Conservation (phyloP, 768 basidiomycete genomes). For the Pleurotus salmoneostramineus region DNA sequence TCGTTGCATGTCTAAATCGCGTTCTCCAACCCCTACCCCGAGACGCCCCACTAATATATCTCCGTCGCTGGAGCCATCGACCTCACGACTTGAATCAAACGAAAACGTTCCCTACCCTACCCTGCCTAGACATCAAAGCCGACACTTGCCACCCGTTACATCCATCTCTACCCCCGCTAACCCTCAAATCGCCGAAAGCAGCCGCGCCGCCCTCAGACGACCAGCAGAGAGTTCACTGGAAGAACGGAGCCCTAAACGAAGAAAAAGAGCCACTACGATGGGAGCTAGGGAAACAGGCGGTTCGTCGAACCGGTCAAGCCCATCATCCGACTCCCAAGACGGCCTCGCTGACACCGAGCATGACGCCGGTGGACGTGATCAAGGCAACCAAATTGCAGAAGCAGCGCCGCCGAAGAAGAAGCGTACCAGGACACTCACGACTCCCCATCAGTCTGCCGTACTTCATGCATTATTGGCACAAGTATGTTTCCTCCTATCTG, state of each 20-base stretch:
- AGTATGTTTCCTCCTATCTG: constrained; percentile 38
- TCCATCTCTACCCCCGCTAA: neutral
- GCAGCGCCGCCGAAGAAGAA: constrained; percentile 68
- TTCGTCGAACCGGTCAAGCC: constrained; percentile 25
- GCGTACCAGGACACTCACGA: constrained; percentile 79
- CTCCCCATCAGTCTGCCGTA: constrained; percentile 86
- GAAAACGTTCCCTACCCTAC: constrained; percentile 27
- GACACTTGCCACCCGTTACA: constrained; percentile 10
- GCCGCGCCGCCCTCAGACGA: constrained; percentile 20
- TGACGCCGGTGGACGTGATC: constrained; percentile 36
- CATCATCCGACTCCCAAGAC: constrained; percentile 49
- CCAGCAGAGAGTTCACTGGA: constrained; percentile 25
- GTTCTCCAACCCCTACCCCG: constrained; percentile 40
- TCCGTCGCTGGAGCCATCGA: constrained; percentile 28
- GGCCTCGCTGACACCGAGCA: constrained; percentile 59
- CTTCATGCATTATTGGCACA: constrained; percentile 82
- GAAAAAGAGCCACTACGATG: constrained; percentile 27
- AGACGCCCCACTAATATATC: constrained; percentile 36
- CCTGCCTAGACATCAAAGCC: constrained; percentile 12
- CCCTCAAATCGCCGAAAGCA: constrained; percentile 7
- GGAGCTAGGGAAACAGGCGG: constrained; percentile 15
- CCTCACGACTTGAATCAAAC: constrained; percentile 39
- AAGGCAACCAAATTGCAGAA: constrained; percentile 32
- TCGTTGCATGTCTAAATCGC: constrained; percentile 47
- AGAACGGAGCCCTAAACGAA: constrained; percentile 40